A percentile compares a stretch with the other conserved stretches of the same genome.
These are phyloP conservation scores for Cryptosporidium muris DNA, from an alignment of 169 alveolate species.

Conservation along the genomic window DNA sequence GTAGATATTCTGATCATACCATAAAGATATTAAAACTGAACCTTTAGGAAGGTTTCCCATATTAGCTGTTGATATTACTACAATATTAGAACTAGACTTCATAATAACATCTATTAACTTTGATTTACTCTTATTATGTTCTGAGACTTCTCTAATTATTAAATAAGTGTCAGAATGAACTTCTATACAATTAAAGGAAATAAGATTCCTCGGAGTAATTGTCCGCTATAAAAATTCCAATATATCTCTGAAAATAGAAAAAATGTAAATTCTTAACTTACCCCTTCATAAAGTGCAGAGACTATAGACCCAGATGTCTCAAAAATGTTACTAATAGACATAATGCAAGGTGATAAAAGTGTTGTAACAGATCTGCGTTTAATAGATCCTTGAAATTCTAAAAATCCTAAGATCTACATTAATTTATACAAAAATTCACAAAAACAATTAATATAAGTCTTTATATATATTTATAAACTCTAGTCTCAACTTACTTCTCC, in stretches of 20 bases:
- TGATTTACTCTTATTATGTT: no score
- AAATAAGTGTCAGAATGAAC: not conserved
- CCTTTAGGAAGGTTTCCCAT: conserved; percentile 19
- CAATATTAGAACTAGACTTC: not conserved
- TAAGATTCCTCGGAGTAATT: conserved; percentile 49
- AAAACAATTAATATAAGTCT: no score
- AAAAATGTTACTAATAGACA: conserved; percentile 12
- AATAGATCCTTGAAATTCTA: no score
- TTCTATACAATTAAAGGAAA: conserved; percentile 36
- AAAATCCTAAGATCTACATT: no score
- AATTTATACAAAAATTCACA: no score
- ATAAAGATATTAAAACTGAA: conserved; percentile 15
- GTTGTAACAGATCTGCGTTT: no score
- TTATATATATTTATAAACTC: no score
- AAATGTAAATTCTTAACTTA: not conserved
- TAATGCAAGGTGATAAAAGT: conserved; percentile 28
- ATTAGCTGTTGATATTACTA: conserved; percentile 24
- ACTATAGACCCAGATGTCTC: conserved; percentile 2
- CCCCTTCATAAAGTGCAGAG: conserved; percentile 19
- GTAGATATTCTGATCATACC: conserved; percentile 6
- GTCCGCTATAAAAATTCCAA: conserved; percentile 7
- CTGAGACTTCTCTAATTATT: no score
- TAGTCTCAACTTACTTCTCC: conserved; percentile 37
- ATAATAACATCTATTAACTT: not conserved
- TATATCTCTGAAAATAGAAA: not conserved